Base-by-base conservation (phyloP, 208 protist species). In the Tritrichomonas musculus region DNA sequence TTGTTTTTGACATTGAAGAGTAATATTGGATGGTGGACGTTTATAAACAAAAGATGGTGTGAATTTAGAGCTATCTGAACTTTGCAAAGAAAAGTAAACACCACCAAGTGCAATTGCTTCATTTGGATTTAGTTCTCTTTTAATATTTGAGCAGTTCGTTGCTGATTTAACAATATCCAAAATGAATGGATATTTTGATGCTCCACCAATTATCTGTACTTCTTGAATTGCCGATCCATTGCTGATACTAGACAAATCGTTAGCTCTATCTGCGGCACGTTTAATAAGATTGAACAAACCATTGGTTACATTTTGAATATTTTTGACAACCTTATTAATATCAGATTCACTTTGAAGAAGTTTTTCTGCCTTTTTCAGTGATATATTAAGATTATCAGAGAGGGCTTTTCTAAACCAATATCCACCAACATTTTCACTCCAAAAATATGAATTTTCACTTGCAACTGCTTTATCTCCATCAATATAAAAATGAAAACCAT, bases 141-240 rank as follows among this genome's bases (percentile, higher is more conserved):
- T 84, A 44, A 84, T 84, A n/a, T 77, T 77, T 44, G 69, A 39
- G 33, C 69, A 77, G 69, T 84, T 84, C 4, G 73, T 53, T n/a
- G 33, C 41, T 53, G 27, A 47, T 8, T n/a, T 9, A 84, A 84
- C 53, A 8, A 84, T 22, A 1, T 84, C 73, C 1, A 8, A 25
- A 20, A 84, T 8, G 44, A 53, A 84, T 53, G 73, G 73, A 33
- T 47, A 47, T 53, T 4, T 11, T 33, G 73, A 84, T n/a, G 41
- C 36, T 33, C n/a, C 73, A n/a, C 73, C 73, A 84, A 84, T 84
- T 53, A 84, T 8, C 25, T 84, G 73, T 8, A 84, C 44, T 84
- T 84, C 73, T 39, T 84, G 5, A n/a, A 84, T 20, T 53, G 20
- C 13, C 4, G 14, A 25, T 22, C 17, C 22, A 11, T 36, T 47